Percentiles rank a stretch among this genome's conserved stretches.
These are phyloP conservation scores for Haplographium delicatum DNA, from an alignment of 495 filamentous ascomycete species.

Conservation along the genomic window DNA sequence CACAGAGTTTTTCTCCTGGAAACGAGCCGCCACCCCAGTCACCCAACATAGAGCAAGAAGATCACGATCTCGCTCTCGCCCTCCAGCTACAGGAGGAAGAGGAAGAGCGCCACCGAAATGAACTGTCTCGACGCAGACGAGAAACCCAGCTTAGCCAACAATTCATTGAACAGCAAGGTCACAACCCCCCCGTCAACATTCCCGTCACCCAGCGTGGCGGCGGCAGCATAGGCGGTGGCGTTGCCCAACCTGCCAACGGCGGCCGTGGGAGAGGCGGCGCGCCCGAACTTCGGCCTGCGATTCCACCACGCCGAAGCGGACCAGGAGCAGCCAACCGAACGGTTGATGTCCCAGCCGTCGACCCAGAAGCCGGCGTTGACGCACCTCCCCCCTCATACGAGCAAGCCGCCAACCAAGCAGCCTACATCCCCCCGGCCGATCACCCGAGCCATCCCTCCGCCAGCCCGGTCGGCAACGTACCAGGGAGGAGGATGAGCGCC, in stretches of 20 bases:
- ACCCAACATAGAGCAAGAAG: slow-evolving; percentile 57
- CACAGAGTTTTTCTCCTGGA: slow-evolving; percentile 9
- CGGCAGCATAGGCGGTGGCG: neutral
- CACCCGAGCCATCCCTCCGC: slow-evolving; percentile 52
- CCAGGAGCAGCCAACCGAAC: slow-evolving; percentile 9
- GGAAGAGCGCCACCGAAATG: slow-evolving; percentile 56
- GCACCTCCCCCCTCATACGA: slow-evolving; percentile 78
- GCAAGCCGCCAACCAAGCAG: slow-evolving; percentile 60
- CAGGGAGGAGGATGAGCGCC: slow-evolving; percentile 9
- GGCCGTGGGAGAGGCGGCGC: slow-evolving; percentile 10
- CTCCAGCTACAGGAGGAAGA: slow-evolving; percentile 82
- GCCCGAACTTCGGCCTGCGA: slow-evolving; percentile 15
- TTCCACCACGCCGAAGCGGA: slow-evolving; percentile 23
- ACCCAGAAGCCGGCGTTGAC: slow-evolving; percentile 46
- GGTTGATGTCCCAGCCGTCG: slow-evolving; percentile 20
- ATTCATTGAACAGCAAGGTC: slow-evolving; percentile 50
- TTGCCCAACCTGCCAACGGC: slow-evolving; percentile 1
- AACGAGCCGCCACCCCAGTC: slow-evolving; percentile 29
- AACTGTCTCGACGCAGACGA: slow-evolving; percentile 41
- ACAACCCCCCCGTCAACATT: slow-evolving; percentile 13
- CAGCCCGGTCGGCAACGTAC: slow-evolving; percentile 9
- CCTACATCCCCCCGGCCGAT: slow-evolving; percentile 57
- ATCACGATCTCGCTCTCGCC: slow-evolving; percentile 72
- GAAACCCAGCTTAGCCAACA: slow-evolving; percentile 48
- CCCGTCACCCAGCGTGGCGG: slow-evolving; percentile 14